Percentiles rank a stretch among this genome's conserved stretches.
These are phyloP conservation scores for Boletus sp. DNA, from an alignment of 1,284 basidiomycete genomes.

Conservation along the genomic window DNA sequence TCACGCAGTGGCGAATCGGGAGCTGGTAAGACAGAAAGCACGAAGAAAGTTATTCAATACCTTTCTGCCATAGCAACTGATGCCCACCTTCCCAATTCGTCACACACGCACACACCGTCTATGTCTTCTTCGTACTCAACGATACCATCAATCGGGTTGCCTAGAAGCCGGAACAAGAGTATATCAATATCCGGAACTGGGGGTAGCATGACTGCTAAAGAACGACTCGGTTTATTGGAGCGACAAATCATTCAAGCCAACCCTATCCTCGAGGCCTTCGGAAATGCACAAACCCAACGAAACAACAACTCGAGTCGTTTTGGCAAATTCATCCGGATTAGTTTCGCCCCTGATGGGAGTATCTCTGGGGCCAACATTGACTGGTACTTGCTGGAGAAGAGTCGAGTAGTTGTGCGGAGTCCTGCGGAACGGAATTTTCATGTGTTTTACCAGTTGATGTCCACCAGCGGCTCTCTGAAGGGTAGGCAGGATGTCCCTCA, in stretches of 20 bases:
- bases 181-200: conserved; percentile 45
- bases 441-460: conserved; percentile 92
- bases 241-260: conserved; percentile 98
- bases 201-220: conserved; percentile 55
- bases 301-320: conserved; percentile 99
- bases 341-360: conserved; percentile 90
- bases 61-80: conserved; percentile 96
- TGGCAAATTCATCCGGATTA: conserved; percentile 97
- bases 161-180: conserved; percentile 51
- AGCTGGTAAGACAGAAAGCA: conserved; percentile 99
- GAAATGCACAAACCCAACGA: conserved; percentile 97
- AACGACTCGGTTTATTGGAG: conserved; percentile 85
- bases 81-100: conserved; percentile 56
- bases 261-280: conserved; percentile 97
- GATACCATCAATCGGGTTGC: conserved; percentile 60
- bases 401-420: conserved; percentile 86
- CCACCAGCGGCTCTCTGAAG: conserved; percentile 63
- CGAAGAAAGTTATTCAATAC: conserved; percentile 99
- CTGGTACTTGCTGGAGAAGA: conserved; percentile 99
- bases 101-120: conserved; percentile 61
- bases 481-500: conserved; percentile 42
- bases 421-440: conserved; percentile 94
- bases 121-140: conserved; percentile 44
- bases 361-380: conserved; percentile 99
- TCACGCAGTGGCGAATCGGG: conserved; percentile 88